These are phyloP conservation scores for Skeletonema costatum DNA, from an alignment of 108 stramenopile species.

Conservation along the genomic window DNA sequence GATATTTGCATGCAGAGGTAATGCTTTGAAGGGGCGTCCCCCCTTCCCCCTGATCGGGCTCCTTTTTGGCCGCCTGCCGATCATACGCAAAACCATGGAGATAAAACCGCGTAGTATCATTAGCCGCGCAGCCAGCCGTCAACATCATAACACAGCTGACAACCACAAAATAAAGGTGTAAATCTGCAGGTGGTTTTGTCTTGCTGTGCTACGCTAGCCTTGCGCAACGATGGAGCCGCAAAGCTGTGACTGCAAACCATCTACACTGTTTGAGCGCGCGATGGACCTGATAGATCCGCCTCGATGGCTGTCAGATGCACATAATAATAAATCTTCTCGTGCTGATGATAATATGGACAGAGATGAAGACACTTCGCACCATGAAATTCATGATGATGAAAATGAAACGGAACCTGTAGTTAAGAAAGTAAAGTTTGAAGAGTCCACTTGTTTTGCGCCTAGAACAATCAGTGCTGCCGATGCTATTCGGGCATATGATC, in stretches of 20 bases:
- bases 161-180: too few relatives aligned
- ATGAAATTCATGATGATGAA: neutral
- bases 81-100: too few relatives aligned
- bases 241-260: constrained; percentile 12
- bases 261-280: constrained; percentile 10
- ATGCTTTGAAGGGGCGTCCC: neutral
- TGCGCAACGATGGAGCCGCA: neutral
- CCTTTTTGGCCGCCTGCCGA: too few relatives aligned
- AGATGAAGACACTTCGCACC: neutral
- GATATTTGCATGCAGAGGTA: neutral
- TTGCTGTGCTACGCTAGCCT: neutral
- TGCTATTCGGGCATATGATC: constrained; percentile 27
- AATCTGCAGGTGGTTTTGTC: too few relatives aligned
- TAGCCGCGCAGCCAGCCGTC: too few relatives aligned
- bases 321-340: neutral
- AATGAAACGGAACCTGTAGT: neutral
- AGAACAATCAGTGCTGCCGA: constrained; percentile 21
- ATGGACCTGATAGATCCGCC: constrained; percentile 38
- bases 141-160: too few relatives aligned
- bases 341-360: neutral
- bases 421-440: neutral
- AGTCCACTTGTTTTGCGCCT: neutral
- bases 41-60: too few relatives aligned
- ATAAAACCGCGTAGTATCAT: too few relatives aligned
- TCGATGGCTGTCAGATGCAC: neutral